Evolutionary conservation across 176 grass and related monocot species (phyloP), one percentile per base, ranked within the genome.

Genomic region (Zea mays): DNA sequence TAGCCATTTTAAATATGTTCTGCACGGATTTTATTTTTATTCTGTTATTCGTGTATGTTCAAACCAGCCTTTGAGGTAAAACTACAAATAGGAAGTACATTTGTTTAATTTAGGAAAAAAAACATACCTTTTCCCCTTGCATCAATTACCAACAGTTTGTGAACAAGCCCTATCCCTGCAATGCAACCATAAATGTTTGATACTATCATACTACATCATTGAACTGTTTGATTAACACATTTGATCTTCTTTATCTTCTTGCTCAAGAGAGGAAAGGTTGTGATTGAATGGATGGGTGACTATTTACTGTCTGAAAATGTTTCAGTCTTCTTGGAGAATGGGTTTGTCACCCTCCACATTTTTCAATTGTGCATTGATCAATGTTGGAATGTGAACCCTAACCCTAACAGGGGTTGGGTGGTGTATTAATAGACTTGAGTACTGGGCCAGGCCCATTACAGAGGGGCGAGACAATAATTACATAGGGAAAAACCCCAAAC

Each of bases 31-130:
- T 5, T 8, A 38, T 52, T 55, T 63, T 36, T 56, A 61, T 46
- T 67, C 27, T 27, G 27, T 27, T 27, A 27, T 27, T 27, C 27
- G 27, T 27, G 0, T 63, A 8, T 78, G 37, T 33, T 71, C 42
- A 49, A 69, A 62, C 49, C 14, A 47, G 47, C 63, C 9, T 67
- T 79, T 80, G 46, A 46, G 41, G 38, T 73, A 39, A 41, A 46
- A 73, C 11, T 35, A 76, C 58, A 76, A 40, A 68, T 27, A 82
- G 13, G 58, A 68, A 2, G 34, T 27, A 62, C 17, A 36, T 10
- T 50, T 57, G 54, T 57, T 69, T 70, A 27, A 62, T 16, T 33
- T 2, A 5, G 3, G 27, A 0, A 27, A 27, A 27, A 27, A 27
- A 27, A 27, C 27, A 27, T 27, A 27, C 27, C 27, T 27, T 27